phyloP scores from a whole-genome alignment of 352 stramenopile genomes.

The Aphanomyces invadans region DNA sequence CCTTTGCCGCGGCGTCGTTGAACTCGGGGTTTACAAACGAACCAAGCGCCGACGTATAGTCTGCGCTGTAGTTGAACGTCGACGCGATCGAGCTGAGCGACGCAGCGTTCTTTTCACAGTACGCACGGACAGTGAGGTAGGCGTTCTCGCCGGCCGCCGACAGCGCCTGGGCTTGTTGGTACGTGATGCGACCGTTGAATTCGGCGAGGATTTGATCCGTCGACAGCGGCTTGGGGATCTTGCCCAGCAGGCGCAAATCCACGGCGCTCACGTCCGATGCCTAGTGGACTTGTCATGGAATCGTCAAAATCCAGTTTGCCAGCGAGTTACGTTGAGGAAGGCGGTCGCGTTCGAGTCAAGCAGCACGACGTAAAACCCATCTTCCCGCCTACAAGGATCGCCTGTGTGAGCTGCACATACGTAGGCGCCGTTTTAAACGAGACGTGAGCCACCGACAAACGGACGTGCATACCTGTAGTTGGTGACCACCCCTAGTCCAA shows the following conservation, averaged over 20 bases:
- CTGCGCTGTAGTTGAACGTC: slow-evolving; percentile 54
- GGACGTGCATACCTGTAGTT: slow-evolving; percentile 30
- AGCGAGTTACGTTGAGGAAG: slow-evolving; percentile 36
- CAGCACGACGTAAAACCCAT: slow-evolving; percentile 37
- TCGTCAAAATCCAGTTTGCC: no score
- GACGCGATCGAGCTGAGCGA: slow-evolving; percentile 70
- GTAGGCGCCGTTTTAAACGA: not conserved
- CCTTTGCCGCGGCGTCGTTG: slow-evolving; percentile 41
- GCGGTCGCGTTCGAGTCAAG: slow-evolving; percentile 39
- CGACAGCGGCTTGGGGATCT: slow-evolving; percentile 59
- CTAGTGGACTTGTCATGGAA: no score
- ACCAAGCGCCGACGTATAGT: slow-evolving; percentile 49
- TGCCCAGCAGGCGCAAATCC: slow-evolving; percentile 54
- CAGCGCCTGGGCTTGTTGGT: slow-evolving; percentile 47
- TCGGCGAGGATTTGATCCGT: slow-evolving; percentile 53
- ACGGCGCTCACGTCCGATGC: slow-evolving; percentile 45
- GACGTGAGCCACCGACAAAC: no score
- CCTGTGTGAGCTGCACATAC: no score
- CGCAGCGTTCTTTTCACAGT: slow-evolving; percentile 64
- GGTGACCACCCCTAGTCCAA: slow-evolving; percentile 28
- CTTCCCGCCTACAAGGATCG: slow-evolving; percentile 22
- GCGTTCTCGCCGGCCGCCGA: slow-evolving; percentile 42
- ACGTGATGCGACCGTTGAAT: slow-evolving; percentile 58
- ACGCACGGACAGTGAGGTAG: slow-evolving; percentile 45
- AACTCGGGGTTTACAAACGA: slow-evolving; percentile 61